phyloP scores from a whole-genome alignment of 106 monocot genomes.

The Dendrobium huoshanense region DNA sequence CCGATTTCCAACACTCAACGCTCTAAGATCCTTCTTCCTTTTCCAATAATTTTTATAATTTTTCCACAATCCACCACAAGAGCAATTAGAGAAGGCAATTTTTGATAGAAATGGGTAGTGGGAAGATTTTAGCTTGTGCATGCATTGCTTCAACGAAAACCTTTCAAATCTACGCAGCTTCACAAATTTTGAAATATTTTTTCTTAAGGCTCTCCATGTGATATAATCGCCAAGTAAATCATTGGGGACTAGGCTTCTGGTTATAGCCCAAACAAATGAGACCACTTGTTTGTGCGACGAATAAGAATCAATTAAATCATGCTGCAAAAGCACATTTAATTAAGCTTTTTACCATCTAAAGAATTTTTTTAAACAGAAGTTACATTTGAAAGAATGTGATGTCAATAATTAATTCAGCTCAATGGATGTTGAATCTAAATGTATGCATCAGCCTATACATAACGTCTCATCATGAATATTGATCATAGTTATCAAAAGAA shows the following conservation, averaged over 20 bases:
- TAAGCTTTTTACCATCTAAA: neutral
- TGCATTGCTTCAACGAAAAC: constrained; percentile 46
- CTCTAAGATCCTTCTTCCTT: neutral
- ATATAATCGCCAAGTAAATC: constrained; percentile 58
- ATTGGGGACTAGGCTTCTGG: constrained; percentile 57
- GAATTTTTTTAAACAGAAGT: neutral
- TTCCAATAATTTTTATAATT: neutral
- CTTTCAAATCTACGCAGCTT: constrained; percentile 57
- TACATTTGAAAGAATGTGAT: neutral
- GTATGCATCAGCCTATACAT: neutral
- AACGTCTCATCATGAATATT: neutral
- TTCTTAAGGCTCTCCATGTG: constrained; percentile 63
- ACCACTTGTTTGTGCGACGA: constrained; percentile 52
- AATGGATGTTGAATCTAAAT: neutral
- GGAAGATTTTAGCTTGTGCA: constrained; percentile 46
- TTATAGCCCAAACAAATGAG: constrained; percentile 80
- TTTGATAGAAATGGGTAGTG: constrained; percentile 42
- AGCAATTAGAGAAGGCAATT: constrained; percentile 16
- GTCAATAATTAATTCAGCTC: neutral
- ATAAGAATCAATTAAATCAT: constrained; percentile 24
- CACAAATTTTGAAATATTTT: constrained; percentile 83
- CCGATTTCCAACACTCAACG: neutral
- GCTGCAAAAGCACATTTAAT: constrained; percentile 1
- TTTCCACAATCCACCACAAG: constrained; percentile 7
- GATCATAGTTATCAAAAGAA: neutral